phyloP scores from a whole-genome alignment of 2,329 filamentous ascomycete species.

The Aotearoamyces nothofagi region DNA sequence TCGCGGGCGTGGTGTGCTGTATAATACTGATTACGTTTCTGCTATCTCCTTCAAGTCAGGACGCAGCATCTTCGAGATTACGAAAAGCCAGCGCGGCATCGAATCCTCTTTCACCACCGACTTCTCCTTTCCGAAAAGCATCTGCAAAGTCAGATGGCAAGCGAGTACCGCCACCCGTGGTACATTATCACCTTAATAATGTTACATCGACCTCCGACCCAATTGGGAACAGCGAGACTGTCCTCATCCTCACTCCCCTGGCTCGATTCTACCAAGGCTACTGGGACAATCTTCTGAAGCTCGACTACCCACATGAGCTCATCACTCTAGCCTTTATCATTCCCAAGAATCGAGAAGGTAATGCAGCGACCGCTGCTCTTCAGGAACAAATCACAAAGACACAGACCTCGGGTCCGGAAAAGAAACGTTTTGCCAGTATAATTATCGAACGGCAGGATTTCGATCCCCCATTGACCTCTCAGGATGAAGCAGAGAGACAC shows the following conservation, averaged over 20 bases:
- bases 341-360: conserved; percentile 84
- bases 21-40: conserved; percentile 57
- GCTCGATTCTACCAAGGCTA: conserved; percentile 87
- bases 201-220: conserved; percentile 70
- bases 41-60: conserved; percentile 32
- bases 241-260: conserved; percentile 87
- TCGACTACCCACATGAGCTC: conserved; percentile 83
- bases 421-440: conserved; percentile 77
- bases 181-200: conserved; percentile 90
- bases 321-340: conserved; percentile 94
- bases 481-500: conserved; percentile 79
- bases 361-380: conserved; percentile 66
- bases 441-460: conserved; percentile 94
- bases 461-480: conserved; percentile 63
- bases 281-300: conserved; percentile 80
- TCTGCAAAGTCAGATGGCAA: conserved; percentile 36
- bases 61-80: conserved; percentile 29
- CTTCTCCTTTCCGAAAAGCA: conserved; percentile 57
- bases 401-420: conserved; percentile 60
- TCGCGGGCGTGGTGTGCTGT: conserved; percentile 56
- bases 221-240: conserved; percentile 63
- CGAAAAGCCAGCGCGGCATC: conserved; percentile 42
- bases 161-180: conserved; percentile 62
- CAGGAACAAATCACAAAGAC: conserved; percentile 77
- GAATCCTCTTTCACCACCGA: conserved; percentile 58